phyloP scores from a whole-genome alignment of 1,284 basidiomycete species.

The Polyporus tsugae region DNA sequence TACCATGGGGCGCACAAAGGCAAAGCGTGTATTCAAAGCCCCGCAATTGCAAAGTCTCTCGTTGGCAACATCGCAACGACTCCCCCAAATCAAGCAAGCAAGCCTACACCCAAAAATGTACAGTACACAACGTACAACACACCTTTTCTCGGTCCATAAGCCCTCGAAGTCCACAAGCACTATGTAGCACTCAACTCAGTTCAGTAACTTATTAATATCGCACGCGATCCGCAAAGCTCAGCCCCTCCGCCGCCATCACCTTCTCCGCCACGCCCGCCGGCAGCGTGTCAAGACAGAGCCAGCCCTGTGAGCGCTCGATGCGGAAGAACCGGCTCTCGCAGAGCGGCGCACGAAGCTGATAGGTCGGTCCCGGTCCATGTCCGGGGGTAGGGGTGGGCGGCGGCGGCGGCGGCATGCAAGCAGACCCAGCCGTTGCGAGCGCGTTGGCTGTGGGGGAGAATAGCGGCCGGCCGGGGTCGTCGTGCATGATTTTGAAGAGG shows the following conservation, averaged over 20 bases:
- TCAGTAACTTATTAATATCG: slow-evolving; percentile 17
- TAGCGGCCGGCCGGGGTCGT: slow-evolving; percentile 3
- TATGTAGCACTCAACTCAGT: not conserved
- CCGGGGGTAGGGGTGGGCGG: not conserved
- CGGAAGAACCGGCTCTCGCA: slow-evolving; percentile 27
- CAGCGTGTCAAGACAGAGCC: slow-evolving; percentile 27
- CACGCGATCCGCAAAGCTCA: slow-evolving; percentile 25
- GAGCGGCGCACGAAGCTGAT: not conserved
- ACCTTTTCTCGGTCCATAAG: not conserved
- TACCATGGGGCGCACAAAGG: no score
- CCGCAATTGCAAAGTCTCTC: no score
- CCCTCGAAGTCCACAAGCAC: not conserved
- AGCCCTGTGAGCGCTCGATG: slow-evolving; percentile 21
- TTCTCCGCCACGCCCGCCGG: slow-evolving; percentile 10
- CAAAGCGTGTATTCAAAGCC: no score
- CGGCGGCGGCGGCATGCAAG: not conserved
- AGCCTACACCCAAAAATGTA: not conserved
- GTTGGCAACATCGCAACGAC: not conserved
- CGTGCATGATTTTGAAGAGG: slow-evolving; percentile 23
- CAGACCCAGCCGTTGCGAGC: not conserved
- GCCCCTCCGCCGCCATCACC: slow-evolving; percentile 19
- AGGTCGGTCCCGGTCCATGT: not conserved
- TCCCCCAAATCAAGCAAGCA: no score
- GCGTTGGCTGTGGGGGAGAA: not conserved
- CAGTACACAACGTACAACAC: not conserved